Conservation (phyloP, 2,329 filamentous ascomycete genomes). For the Arthrobotrys iridis region DNA sequence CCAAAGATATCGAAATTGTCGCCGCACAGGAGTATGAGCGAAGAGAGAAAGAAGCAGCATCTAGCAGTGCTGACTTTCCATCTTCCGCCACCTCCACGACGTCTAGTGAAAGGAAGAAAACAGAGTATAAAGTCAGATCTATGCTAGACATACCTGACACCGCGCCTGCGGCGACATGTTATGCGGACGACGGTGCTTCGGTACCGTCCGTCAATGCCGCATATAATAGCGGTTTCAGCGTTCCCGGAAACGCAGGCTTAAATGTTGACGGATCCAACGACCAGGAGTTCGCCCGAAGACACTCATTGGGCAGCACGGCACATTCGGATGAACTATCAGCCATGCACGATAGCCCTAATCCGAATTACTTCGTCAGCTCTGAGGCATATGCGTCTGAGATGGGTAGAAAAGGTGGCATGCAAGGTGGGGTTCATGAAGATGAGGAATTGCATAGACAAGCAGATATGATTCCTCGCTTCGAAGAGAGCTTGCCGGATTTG, state of each 20-base stretch:
- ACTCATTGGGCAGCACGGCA: slow-evolving; percentile 26
- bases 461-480: slow-evolving; percentile 37
- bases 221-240: background rate
- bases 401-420: background rate
- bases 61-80: background rate
- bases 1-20: slow-evolving; percentile 25
- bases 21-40: slow-evolving; percentile 26
- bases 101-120: slow-evolving; percentile 18
- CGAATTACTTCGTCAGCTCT: slow-evolving; percentile 49
- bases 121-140: slow-evolving; percentile 32
- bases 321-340: slow-evolving; percentile 34
- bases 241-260: slow-evolving; percentile 1
- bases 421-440: slow-evolving; percentile 21
- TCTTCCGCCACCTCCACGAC: slow-evolving; percentile 20
- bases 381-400: background rate
- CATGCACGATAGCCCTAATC: slow-evolving; percentile 39
- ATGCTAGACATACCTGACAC: slow-evolving; percentile 43
- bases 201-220: background rate
- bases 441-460: slow-evolving; percentile 46
- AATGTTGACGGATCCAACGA: slow-evolving; percentile 29
- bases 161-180: background rate
- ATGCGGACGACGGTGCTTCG: background rate
- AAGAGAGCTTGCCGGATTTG: slow-evolving; percentile 18
- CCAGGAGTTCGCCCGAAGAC: slow-evolving; percentile 17
- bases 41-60: slow-evolving; percentile 3